Base-by-base conservation (phyloP, 768 basidiomycete genomes). In the Coprinopsis strossmayeri region DNA sequence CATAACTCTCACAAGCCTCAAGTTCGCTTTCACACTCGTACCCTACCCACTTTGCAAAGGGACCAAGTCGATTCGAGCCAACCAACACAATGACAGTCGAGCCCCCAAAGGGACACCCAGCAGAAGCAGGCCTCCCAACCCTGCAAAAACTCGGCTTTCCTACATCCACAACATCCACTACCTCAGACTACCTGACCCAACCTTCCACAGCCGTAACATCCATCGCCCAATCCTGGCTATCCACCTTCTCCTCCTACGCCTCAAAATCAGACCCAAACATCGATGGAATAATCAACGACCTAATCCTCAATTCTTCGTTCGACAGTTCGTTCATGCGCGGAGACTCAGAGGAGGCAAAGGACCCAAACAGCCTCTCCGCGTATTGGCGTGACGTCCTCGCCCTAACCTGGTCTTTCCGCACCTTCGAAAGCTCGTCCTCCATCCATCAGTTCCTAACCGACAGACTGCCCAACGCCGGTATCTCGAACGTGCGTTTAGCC, bases 371-470 rank as follows among this genome's bases (percentile, higher is more conserved):
- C 23, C 53, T 53, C 2, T 53, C 57, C 10, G 68, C 67, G 3
- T 75, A 74, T 50, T 84, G 81, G 82, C 64, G 80, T 11, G 82
- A 84, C 53, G 66, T 76, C 45, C 70, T 81, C n/a, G 70, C 77
- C 0, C 67, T 84, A 46, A 82, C 82, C 15, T 83, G 79, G 79
- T 71, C 79, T 50, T 74, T 82, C 41, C 74, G 80, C 32, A 77
- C 79, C 5, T 76, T 84, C 56, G 68, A 73, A 53, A 70, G 76
- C 11, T 61, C 55, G 30, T 18, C 56, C 1, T 58, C 61, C 5
- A 74, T 84, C 34, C 57, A 48, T 2, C 56, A 59, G 21, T 74
- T 82, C 58, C 70, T 81, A 30, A n/a, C 52, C 3, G 75, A 75
- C 41, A 72, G 78, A 23, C 65, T 83, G n/a, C 47, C 30, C 3